Conservation (phyloP, 2,329 filamentous ascomycete genomes). For the Neoscytalidium dimidiatum region DNA sequence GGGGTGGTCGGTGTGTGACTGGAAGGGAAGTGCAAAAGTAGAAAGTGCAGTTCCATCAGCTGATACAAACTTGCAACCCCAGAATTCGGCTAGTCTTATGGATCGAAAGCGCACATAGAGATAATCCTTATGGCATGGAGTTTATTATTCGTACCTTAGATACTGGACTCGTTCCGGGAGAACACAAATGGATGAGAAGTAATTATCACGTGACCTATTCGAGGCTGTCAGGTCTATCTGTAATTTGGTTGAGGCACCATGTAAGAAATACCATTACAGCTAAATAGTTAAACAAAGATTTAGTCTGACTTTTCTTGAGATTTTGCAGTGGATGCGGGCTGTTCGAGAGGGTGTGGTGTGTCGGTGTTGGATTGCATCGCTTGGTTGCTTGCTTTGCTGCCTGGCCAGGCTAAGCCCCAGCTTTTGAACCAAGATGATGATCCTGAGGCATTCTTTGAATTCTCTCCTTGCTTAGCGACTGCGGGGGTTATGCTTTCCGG, state of each 20-base stretch:
- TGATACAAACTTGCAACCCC: neutral
- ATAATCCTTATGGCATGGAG: too few relatives aligned
- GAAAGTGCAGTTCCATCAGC: neutral
- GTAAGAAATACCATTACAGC: neutral
- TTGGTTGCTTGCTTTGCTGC: constrained; percentile 9
- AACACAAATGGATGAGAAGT: too few relatives aligned
- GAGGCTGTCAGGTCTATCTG: too few relatives aligned
- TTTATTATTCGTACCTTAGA: too few relatives aligned
- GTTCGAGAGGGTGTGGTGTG: neutral
- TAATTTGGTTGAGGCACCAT: too few relatives aligned
- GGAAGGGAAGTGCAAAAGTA: neutral
- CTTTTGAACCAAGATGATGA: constrained; percentile 1
- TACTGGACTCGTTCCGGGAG: too few relatives aligned
- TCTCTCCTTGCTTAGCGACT: neutral
- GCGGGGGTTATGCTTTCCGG: neutral
- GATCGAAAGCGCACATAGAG: too few relatives aligned
- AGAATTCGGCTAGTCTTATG: too few relatives aligned
- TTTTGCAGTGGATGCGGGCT: neutral
- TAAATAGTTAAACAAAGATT: neutral
- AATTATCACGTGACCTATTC: too few relatives aligned
- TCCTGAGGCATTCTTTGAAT: neutral
- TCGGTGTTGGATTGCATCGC: neutral
- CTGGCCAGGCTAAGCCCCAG: constrained; percentile 16
- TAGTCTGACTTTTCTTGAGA: neutral
- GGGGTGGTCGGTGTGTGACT: neutral